A percentile compares a stretch with the other conserved stretches of the same genome.
Conservation (phyloP, 164 flowering plant genomes). For the Cinnamomum chago region DNA sequence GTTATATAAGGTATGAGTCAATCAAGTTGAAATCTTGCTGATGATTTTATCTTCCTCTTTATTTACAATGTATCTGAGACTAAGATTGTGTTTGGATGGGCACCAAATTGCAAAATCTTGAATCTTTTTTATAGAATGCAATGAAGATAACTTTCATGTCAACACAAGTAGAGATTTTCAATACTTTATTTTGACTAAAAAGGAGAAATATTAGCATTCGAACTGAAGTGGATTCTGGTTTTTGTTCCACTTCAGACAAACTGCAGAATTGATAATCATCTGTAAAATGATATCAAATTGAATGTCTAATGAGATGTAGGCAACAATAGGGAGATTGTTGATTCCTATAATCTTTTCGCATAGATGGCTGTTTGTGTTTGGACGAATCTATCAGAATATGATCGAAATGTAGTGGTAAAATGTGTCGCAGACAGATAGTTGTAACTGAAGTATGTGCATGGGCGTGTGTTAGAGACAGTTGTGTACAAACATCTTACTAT, state of each 20-base stretch:
- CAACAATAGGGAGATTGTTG: not conserved
- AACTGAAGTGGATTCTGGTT: not conserved
- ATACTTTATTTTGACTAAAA: too few species aligned
- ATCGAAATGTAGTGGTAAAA: too few species aligned
- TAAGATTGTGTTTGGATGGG: not conserved
- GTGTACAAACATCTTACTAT: not conserved
- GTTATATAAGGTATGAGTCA: slow-evolving; percentile 52
- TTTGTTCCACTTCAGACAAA: not conserved
- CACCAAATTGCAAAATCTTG: not conserved
- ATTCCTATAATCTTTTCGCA: not conserved
- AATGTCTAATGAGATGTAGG: too few species aligned
- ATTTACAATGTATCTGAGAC: not conserved
- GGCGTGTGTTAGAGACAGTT: not conserved
- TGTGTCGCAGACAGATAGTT: too few species aligned
- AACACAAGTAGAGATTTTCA: not conserved
- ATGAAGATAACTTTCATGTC: not conserved
- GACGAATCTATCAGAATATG: not conserved
- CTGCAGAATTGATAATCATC: not conserved
- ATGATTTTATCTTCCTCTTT: not conserved
- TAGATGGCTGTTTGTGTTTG: too few species aligned
- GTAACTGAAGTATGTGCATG: not conserved
- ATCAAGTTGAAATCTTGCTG: not conserved
- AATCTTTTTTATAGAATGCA: not conserved
- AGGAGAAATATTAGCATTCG: not conserved
- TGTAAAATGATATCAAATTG: not conserved